Percentiles rank a stretch among this genome's conserved stretches.
Evolutionary conservation across 176 grass and related monocot species (phyloP).

Genomic region (Tuctoria greenei): DNA sequence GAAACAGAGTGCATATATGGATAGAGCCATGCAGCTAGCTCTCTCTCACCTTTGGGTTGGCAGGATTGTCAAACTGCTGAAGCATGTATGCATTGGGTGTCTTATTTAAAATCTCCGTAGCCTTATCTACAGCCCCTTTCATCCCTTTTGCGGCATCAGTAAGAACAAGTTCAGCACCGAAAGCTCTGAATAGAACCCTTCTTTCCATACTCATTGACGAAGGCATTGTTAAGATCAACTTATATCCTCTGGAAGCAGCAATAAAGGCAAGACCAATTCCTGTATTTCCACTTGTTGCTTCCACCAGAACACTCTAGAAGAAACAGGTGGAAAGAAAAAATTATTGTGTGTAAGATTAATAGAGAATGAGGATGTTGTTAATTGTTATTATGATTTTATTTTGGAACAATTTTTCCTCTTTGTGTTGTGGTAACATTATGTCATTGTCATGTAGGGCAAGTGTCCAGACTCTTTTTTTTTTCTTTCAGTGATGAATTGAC

Average conservation of each 20-base stretch:
- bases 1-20: conserved; percentile 6
- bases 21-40: conserved; percentile 8
- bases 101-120: conserved; percentile 82
- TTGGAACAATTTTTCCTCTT: neutral
- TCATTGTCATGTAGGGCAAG: neutral
- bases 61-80: conserved; percentile 93
- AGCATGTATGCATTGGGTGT: conserved; percentile 87
- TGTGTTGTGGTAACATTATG: neutral
- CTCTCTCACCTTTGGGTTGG: conserved; percentile 70
- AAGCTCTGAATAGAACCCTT: conserved; percentile 86
- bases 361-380: conserved; percentile 69
- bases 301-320: conserved; percentile 74
- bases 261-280: conserved; percentile 97
- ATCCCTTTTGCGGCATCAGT: conserved; percentile 91
- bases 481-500: neutral
- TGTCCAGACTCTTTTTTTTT: neutral
- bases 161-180: conserved; percentile 88
- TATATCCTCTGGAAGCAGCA: conserved; percentile 88
- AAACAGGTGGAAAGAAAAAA: neutral
- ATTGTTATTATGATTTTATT: neutral
- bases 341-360: neutral
- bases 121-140: conserved; percentile 91
- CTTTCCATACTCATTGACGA: conserved; percentile 95
- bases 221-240: conserved; percentile 91
- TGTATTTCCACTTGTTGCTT: conserved; percentile 94